phyloP scores from a whole-genome alignment of 768 basidiomycete species.

The Naganishia kalamii region DNA sequence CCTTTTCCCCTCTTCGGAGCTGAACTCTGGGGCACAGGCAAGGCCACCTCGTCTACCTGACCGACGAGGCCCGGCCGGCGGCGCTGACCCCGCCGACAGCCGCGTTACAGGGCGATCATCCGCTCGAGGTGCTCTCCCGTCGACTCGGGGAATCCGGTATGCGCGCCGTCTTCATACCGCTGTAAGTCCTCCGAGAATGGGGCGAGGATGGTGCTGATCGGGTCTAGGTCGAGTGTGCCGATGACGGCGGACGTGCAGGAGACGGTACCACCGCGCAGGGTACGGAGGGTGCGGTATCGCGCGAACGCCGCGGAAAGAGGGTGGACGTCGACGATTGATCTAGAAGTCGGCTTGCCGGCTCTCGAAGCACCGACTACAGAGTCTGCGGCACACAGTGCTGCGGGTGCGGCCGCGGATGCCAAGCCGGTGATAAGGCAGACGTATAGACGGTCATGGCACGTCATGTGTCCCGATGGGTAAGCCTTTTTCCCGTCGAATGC shows the following conservation, averaged over 20 bases:
- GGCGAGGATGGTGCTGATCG: neutral
- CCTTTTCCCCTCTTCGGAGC: too few species aligned
- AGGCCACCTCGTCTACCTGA: neutral
- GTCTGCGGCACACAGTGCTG: neutral
- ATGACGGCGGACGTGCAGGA: neutral
- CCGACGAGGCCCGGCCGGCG: neutral
- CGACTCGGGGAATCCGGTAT: neutral
- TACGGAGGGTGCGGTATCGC: neutral
- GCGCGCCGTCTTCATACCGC: neutral
- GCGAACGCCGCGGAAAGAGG: neutral
- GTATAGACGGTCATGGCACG: neutral
- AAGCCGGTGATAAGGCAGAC: neutral
- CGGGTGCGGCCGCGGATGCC: neutral
- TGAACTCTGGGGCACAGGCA: neutral
- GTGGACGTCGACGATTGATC: neutral
- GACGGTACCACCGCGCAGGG: neutral
- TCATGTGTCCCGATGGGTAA: conserved; percentile 8
- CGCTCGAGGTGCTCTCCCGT: neutral
- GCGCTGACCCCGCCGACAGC: conserved; percentile 2
- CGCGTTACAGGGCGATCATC: neutral
- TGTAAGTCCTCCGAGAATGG: neutral
- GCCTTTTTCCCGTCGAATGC: neutral
- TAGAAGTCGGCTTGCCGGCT: neutral
- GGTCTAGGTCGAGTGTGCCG: neutral
- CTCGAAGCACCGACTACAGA: neutral